Evolutionary conservation across 768 basidiomycete genomes (phyloP).

Genomic region (Hortiboletus campestris): DNA sequence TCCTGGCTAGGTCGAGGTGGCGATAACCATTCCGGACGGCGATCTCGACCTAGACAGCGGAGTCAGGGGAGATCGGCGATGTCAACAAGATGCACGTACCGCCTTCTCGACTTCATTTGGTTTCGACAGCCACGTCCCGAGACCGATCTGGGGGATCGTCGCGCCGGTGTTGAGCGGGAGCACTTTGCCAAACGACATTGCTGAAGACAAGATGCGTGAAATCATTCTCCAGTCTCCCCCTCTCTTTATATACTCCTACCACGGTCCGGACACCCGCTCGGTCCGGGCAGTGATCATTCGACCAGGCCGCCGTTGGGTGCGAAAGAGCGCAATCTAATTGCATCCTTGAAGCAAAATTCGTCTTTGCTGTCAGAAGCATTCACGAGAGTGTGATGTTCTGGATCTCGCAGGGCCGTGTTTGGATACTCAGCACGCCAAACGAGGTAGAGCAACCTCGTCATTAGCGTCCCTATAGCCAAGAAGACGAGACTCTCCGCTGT

Average conservation of each 20-base stretch:
- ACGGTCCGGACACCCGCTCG: conserved; percentile 10
- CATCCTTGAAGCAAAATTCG: too few species aligned
- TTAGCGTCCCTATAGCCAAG: too few species aligned
- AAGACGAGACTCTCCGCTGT: too few species aligned
- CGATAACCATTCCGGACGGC: conserved; percentile 77
- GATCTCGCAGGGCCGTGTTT: too few species aligned
- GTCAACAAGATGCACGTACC: conserved; percentile 37
- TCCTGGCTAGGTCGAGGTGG: conserved; percentile 81
- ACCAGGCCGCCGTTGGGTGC: too few species aligned
- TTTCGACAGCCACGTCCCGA: conserved; percentile 80
- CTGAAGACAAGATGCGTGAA: neutral
- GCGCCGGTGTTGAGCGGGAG: conserved; percentile 47
- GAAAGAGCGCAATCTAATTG: too few species aligned
- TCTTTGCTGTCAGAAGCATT: too few species aligned
- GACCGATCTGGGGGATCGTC: conserved; percentile 70
- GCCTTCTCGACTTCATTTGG: conserved; percentile 74
- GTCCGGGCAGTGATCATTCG: neutral
- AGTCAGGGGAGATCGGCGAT: neutral
- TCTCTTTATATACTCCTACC: neutral
- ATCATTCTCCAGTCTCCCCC: too few species aligned
- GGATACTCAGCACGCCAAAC: neutral
- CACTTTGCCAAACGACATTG: conserved; percentile 43
- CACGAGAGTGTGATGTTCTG: too few species aligned
- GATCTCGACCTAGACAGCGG: conserved; percentile 57
- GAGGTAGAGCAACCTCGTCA: too few species aligned